These are phyloP conservation scores for Lyophyllum decastes DNA, from an alignment of 768 basidiomycete genomes.

Conservation along the genomic window DNA sequence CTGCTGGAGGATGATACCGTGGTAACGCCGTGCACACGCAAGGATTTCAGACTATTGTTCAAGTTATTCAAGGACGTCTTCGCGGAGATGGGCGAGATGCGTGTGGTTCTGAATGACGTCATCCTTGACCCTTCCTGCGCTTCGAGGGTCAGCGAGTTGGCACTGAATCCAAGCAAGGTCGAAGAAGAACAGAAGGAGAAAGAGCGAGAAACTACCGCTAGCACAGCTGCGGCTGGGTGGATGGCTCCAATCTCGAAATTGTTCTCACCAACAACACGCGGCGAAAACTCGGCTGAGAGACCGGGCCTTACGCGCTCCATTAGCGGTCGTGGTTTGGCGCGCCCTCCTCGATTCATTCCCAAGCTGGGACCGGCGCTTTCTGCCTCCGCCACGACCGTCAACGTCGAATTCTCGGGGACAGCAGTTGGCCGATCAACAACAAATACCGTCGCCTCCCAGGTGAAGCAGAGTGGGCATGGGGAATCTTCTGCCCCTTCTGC, in stretches of 20 bases:
- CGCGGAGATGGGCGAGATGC: conserved; percentile 77
- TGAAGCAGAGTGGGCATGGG: conserved; percentile 4
- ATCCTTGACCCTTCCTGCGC: conserved; percentile 87
- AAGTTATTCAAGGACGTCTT: conserved; percentile 86
- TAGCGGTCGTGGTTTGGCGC: conserved; percentile 22
- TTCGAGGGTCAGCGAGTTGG: conserved; percentile 66
- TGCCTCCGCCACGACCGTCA: conserved; percentile 90
- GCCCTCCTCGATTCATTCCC: conserved; percentile 54
- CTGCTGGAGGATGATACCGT: conserved; percentile 76
- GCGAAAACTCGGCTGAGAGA: conserved; percentile 19
- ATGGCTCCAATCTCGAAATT: conserved; percentile 86
- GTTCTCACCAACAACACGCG: conserved; percentile 42
- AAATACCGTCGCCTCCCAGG: conserved; percentile 33
- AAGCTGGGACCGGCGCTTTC: conserved; percentile 85
- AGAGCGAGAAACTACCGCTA: conserved; percentile 27
- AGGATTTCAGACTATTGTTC: conserved; percentile 81
- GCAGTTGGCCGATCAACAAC: conserved; percentile 46
- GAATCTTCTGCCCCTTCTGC: conserved; percentile 1
- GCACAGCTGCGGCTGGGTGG: conserved; percentile 57
- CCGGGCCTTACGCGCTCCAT: conserved; percentile 22
- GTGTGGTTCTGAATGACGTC: conserved; percentile 84
- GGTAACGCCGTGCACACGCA: conserved; percentile 63
- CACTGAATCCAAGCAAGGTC: conserved; percentile 59
- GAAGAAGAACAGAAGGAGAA: conserved; percentile 39
- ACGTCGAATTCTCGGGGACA: conserved; percentile 89